phyloP scores from a whole-genome alignment of 257 asterid genomes.

The Solanum dulcamara region DNA sequence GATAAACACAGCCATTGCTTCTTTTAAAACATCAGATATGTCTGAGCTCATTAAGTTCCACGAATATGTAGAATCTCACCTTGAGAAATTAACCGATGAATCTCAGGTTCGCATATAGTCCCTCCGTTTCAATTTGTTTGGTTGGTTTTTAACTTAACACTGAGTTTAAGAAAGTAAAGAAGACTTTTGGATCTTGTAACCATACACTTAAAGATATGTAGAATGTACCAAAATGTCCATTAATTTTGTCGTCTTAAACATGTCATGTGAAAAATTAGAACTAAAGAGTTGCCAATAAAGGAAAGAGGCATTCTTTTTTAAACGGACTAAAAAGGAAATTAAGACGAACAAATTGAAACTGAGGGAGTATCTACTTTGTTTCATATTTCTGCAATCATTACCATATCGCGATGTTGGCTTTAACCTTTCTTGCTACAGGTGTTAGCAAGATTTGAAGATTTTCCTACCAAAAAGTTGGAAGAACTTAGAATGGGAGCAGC shows the following conservation, averaged over 20 bases:
- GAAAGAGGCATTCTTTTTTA: too few relatives aligned
- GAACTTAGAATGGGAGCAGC: conserved; percentile 72
- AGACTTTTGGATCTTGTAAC: too few relatives aligned
- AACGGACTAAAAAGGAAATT: too few relatives aligned
- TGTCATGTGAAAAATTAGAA: not conserved
- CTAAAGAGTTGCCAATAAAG: not conserved
- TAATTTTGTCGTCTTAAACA: not conserved
- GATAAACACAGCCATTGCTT: conserved; percentile 26
- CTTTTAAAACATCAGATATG: conserved; percentile 68
- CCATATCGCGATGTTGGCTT: not conserved
- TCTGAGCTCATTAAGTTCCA: conserved; percentile 46
- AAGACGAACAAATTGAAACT: not conserved
- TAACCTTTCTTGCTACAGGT: conserved; percentile 27
- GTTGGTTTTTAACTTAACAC: not conserved
- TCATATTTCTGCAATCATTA: not conserved
- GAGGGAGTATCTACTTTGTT: not conserved
- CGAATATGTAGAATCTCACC: conserved; percentile 38
- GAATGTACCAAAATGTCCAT: not conserved
- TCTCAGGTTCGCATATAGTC: conserved; percentile 32
- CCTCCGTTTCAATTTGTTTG: not conserved
- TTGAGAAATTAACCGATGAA: conserved; percentile 66
- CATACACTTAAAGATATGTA: not conserved
- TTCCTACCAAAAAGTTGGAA: conserved; percentile 73
- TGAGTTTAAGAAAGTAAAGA: not conserved
- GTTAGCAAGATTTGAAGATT: conserved; percentile 76